A percentile compares a stretch with the other conserved stretches of the same genome.
Conservation (phyloP, 2,329 filamentous ascomycete species). For the Diaporthe amygdali region DNA sequence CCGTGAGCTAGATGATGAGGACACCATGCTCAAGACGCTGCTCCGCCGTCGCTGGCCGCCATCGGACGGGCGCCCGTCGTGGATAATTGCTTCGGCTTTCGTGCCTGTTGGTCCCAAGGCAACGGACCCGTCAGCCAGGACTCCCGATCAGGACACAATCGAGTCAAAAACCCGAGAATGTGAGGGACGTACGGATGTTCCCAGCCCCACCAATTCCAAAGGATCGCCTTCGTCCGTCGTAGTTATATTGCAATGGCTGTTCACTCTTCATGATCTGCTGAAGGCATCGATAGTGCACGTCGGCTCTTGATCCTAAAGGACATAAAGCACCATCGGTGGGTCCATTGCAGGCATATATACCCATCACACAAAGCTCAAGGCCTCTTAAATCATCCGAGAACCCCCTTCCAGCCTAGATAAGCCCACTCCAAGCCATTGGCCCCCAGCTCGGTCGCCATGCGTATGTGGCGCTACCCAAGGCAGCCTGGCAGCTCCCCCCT, state of each 20-base stretch:
- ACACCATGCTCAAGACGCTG: conserved; percentile 3
- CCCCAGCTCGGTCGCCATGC: conserved; percentile 8
- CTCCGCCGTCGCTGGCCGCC: conserved; percentile 9
- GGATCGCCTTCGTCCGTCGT: neutral
- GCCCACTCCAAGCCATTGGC: conserved; percentile 6
- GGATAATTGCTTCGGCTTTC: conserved; percentile 4
- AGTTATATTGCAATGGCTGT: neutral
- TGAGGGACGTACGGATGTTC: conserved; percentile 15
- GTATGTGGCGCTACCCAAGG: neutral
- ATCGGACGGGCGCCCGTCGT: neutral
- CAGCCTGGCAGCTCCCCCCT: neutral
- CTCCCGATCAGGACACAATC: no score
- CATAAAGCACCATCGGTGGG: no score
- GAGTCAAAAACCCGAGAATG: neutral
- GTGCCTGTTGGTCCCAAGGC: conserved; percentile 9
- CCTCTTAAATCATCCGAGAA: neutral
- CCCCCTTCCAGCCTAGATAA: neutral
- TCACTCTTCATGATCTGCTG: neutral
- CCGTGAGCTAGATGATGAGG: neutral
- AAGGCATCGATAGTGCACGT: neutral
- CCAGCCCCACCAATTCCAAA: conserved; percentile 22
- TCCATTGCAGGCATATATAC: neutral
- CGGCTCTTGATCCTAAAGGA: no score
- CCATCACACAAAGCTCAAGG: neutral
- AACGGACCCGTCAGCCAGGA: neutral